Evolutionary conservation across 495 filamentous ascomycete species (phyloP), one percentile per base, ranked within the genome.

Genomic region (Aspergillus ostianus): DNA sequence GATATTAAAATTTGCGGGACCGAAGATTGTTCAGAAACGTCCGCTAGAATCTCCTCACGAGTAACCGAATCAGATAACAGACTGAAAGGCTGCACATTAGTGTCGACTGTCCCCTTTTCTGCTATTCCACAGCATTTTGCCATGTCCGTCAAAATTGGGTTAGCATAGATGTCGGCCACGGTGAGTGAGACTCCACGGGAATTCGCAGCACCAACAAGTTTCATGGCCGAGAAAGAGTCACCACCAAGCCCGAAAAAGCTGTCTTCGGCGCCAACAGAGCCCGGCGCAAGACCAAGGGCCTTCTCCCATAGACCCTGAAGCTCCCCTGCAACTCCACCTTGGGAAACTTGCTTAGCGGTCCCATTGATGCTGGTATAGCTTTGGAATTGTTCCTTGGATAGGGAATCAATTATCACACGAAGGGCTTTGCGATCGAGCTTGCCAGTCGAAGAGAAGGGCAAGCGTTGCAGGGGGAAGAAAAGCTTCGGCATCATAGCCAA

Each of bases 391-490:
- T 77, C 75, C 26, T 78, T 77, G 4, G 70, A 55, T 26, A 83
- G 59, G 6, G 67, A 53, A 17, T 78, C 67, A 0, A 76, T 76
- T 61, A 77, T 73, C 0, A 61, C 61, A 53, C 69, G 69, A n/a
- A 90, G 75, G 9, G 74, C 75, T 57, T 84, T 83, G 26, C 86
- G 81, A 56, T 90, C 86, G 6, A 81, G 80, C 69, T 90, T 90
- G 6, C 77, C 82, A 0, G 85, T 85, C 0, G 79, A 77, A 4
- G 82, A 69, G 13, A 82, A 71, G 0, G 86, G 87, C 62, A 89
- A 77, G 44, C 75, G 70, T 21, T 69, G 68, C 1, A 89, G 63
- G 0, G 85, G 84, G 52, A 89, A 82, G 60, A 83, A 88, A 0
- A 84, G 77, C 2, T 81, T 75, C 6, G 87, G 87, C 18, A 88